These are phyloP conservation scores for Termitomyces eurrhizus DNA, from an alignment of 768 basidiomycete species.

Conservation along the genomic window DNA sequence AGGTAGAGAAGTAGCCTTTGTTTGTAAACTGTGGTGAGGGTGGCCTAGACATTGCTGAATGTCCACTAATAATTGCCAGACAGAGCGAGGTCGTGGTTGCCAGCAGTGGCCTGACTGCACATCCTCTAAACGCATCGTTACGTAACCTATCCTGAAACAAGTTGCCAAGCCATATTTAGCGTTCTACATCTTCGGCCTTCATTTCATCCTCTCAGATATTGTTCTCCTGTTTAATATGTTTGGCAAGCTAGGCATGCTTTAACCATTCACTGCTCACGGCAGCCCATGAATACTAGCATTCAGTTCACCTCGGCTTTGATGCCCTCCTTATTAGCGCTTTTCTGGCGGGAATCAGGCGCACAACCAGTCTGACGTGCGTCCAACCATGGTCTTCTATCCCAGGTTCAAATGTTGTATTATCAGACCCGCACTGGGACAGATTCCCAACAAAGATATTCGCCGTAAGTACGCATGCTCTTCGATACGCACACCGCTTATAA, in stretches of 20 bases:
- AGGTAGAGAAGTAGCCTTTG: constrained; percentile 58
- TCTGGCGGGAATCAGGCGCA: constrained; percentile 79
- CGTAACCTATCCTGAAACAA: constrained; percentile 15
- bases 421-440: constrained; percentile 70
- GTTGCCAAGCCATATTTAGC: neutral
- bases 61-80: constrained; percentile 5
- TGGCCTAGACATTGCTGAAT: constrained; percentile 36
- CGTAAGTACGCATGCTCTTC: constrained; percentile 45
- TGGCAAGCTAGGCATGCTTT: constrained; percentile 48
- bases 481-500: neutral
- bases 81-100: constrained; percentile 3
- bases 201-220: neutral
- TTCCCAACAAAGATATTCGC: constrained; percentile 87
- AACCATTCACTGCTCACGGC: neutral
- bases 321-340: constrained; percentile 76
- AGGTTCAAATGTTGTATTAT: neutral
- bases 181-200: neutral
- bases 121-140: constrained; percentile 3
- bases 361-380: constrained; percentile 82
- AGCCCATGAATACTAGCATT: constrained; percentile 10
- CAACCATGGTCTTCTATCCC: neutral
- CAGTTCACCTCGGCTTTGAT: constrained; percentile 70
- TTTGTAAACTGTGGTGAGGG: constrained; percentile 35
- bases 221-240: constrained; percentile 38
- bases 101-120: constrained; percentile 3